phyloP scores from a whole-genome alignment of 2,329 filamentous ascomycete species.

The Tolypocladium tropicale region DNA sequence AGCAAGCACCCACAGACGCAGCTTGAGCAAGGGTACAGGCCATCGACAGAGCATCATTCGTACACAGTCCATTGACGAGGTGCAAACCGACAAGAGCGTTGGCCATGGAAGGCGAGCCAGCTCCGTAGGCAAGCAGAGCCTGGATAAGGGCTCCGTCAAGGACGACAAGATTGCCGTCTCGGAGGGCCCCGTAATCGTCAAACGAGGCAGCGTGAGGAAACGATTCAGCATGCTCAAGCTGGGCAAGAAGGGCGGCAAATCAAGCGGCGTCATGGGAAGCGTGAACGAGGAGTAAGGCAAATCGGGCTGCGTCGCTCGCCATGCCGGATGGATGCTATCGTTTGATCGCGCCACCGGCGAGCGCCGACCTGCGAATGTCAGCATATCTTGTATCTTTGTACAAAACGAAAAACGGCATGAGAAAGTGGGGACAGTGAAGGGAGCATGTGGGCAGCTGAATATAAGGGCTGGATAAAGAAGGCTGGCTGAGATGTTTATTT shows the following conservation, averaged over 20 bases:
- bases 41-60: conserved; percentile 35
- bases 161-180: conserved; percentile 13
- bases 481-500: background rate
- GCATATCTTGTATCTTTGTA: background rate
- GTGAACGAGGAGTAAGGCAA: conserved; percentile 41
- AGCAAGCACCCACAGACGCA: conserved; percentile 19
- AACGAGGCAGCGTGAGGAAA: conserved; percentile 61
- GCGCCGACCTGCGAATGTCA: background rate
- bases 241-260: conserved; percentile 57
- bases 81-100: conserved; percentile 7
- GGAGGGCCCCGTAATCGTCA: conserved; percentile 24
- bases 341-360: background rate
- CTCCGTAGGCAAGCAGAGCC: conserved; percentile 15
- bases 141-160: conserved; percentile 14
- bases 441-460: background rate
- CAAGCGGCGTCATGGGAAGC: conserved; percentile 39
- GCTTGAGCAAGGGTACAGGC: conserved; percentile 16
- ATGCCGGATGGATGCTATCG: background rate
- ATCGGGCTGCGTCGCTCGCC: background rate
- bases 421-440: background rate
- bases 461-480: background rate
- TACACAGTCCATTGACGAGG: conserved; percentile 21
- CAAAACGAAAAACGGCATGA: too few relatives aligned
- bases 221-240: conserved; percentile 69
- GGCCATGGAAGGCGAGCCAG: conserved; percentile 10